Conservation (phyloP, 2,329 filamentous ascomycete genomes). For the Paraphaeosphaeria sporulosa region DNA sequence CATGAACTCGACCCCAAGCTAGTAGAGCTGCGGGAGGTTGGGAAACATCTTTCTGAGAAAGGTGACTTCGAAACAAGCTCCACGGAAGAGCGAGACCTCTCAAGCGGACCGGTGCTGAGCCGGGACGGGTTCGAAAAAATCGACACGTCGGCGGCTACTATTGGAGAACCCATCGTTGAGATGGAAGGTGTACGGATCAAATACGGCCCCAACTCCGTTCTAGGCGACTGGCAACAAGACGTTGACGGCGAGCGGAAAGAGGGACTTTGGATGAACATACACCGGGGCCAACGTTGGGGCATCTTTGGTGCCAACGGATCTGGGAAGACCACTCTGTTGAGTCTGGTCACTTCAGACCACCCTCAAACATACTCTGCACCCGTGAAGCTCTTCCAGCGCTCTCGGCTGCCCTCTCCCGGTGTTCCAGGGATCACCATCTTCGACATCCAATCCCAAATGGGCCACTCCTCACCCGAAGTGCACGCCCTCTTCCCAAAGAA, state of each 20-base stretch:
- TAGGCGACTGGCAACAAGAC: conserved; percentile 80
- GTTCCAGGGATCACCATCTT: conserved; percentile 83
- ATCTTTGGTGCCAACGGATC: conserved; percentile 94
- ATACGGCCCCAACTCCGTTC: conserved; percentile 78
- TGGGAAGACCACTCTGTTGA: conserved; percentile 93
- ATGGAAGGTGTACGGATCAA: conserved; percentile 85
- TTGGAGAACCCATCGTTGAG: conserved; percentile 78
- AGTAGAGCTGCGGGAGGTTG: conserved; percentile 37
- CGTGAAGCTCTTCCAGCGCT: conserved; percentile 83
- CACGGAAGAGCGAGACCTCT: conserved; percentile 14
- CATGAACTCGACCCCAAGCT: conserved; percentile 26
- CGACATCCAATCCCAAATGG: conserved; percentile 88
- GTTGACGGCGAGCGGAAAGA: conserved; percentile 58
- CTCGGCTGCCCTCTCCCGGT: conserved; percentile 77
- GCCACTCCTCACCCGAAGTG: conserved; percentile 92
- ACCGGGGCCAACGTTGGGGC: conserved; percentile 85
- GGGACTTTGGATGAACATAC: conserved; percentile 84
- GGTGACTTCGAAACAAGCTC: conserved; percentile 34
- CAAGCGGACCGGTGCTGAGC: conserved; percentile 25
- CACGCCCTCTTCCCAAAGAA: conserved; percentile 88
- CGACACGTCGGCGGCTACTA: conserved; percentile 23
- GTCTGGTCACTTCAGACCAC: conserved; percentile 92
- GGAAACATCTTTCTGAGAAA: conserved; percentile 36
- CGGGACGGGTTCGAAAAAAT: conserved; percentile 40
- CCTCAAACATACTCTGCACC: conserved; percentile 92